Evolutionary conservation across 441 rosid genomes (phyloP).

Genomic region (Jatropha podagrica): DNA sequence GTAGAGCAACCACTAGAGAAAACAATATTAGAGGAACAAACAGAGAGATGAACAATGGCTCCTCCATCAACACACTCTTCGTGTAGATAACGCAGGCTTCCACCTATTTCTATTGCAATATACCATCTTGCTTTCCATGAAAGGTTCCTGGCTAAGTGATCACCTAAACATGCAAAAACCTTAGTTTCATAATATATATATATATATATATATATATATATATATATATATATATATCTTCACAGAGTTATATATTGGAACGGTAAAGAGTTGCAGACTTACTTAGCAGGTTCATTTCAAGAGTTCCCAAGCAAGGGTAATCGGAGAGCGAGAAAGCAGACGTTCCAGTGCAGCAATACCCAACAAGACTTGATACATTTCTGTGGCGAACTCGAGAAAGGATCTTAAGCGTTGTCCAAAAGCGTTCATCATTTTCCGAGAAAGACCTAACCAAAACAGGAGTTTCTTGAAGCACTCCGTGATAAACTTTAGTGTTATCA

Average conservation of each 20-base stretch:
- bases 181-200: neutral
- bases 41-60: constrained; percentile 44
- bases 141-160: constrained; percentile 33
- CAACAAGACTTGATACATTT: constrained; percentile 44
- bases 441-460: constrained; percentile 35
- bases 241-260: neutral
- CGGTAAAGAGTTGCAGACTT: constrained; percentile 4
- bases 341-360: constrained; percentile 42
- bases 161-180: constrained; percentile 22
- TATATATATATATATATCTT: neutral
- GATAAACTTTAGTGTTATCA: constrained; percentile 20
- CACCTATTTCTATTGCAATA: constrained; percentile 42
- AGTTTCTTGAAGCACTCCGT: constrained; percentile 36
- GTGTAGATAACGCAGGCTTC: constrained; percentile 48
- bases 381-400: constrained; percentile 42
- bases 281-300: constrained; percentile 41
- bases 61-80: constrained; percentile 49
- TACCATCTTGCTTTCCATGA: constrained; percentile 54
- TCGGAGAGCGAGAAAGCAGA: constrained; percentile 37
- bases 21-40: constrained; percentile 33
- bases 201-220: too few relatives aligned
- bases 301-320: constrained; percentile 31
- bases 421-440: constrained; percentile 34
- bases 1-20: constrained; percentile 32
- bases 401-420: constrained; percentile 44